Base-by-base conservation (phyloP, 306 rosid species). In the Cucurbita argyrosperma region DNA sequence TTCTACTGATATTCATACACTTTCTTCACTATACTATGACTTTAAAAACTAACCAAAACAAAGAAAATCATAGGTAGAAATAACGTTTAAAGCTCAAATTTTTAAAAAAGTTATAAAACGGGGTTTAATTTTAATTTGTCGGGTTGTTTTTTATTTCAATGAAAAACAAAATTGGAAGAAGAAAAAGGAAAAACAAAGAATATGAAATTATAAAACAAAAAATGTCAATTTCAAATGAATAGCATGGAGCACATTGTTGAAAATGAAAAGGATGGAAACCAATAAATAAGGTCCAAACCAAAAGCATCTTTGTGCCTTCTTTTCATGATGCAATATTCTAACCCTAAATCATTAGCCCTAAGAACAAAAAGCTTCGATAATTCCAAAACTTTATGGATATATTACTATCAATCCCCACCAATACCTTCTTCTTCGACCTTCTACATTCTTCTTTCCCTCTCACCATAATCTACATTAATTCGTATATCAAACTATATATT, bases 231-330 rank as follows among this genome's bases (percentile, higher is more conserved):
- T 79, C 78, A 61, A 55, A 72, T 64, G 14, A 82, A 78, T 16
- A 62, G 23, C 21, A 62, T 37, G 69, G 69, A 63, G 69, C 69
- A 63, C 49, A 63, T 63, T 38, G 69, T 39, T 63, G 45, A 76
- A 76, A 60, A 59, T 56, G 82, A 74, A 74, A 82, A 77, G 66
- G 79, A 88, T 81, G 80, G 75, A 55, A 76, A 51, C 81, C 78
- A 86, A 78, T 78, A 81, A 56, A 30, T 30, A 30, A 30, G 69
- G 79, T 74, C 74, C 78, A 83, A 84, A 78, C 89, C 79, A 39
- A 79, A 83, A 79, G 89, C 81, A 84, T 88, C 86, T 83, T 80
- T 63, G 47, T 62, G 69, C 47, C 30, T 16, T 43, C 84, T 76
- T 80, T 79, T 65, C 74, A 53, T 76, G 54, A 47, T 79, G 66